Evolutionary conservation across 1,284 basidiomycete species (phyloP), one percentile per base, ranked within the genome.

Genomic region (Puccinia horiana): DNA sequence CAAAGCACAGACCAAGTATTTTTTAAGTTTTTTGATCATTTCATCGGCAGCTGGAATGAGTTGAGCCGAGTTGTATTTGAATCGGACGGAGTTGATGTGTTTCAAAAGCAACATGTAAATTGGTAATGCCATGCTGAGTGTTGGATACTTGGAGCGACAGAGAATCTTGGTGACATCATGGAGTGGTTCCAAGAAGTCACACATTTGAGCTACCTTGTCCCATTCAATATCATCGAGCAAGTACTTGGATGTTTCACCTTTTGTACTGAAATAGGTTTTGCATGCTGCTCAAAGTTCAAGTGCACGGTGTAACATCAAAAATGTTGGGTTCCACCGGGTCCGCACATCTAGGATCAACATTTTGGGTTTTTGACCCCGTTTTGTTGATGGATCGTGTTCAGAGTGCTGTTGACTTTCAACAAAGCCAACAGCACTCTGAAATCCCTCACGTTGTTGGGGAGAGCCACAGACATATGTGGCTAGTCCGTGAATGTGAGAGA

Each of bases 191-290:
- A 74, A 32, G 29, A 74, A 74, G 8, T 18, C 6, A 6, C 29
- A 20, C 72, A 74, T 74, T 54, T 74, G 72, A n/a, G 29, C 32
- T 20, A 74, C 18, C 32, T 74, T 54, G 9, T 56, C 72, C 72
- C 72, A 74, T 52, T 74, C 47, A 32, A 74, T 14, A 6, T 9
- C 23, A 56, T 14, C 32, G 14, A 74, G 2, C 26, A 20, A 29
- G 35, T 47, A 74, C 29, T 74, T 52, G 8, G 32, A 40, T 8
- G 5, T 47, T 35, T 74, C 47, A 11, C 40, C 26, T 4, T 20
- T 44, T 8, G 42, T 16, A 26, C 32, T 23, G 44, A 32, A 69
- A 6, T 29, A 63, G 42, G n/a, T 35, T 2, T 20, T 8, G 35
- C 29, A 70, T 18, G 26, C 70, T 1, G 35, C 37, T 73, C 29